These are phyloP conservation scores for Capsicum rhomboideum DNA, from an alignment of 257 asterid genomes.

Conservation along the genomic window DNA sequence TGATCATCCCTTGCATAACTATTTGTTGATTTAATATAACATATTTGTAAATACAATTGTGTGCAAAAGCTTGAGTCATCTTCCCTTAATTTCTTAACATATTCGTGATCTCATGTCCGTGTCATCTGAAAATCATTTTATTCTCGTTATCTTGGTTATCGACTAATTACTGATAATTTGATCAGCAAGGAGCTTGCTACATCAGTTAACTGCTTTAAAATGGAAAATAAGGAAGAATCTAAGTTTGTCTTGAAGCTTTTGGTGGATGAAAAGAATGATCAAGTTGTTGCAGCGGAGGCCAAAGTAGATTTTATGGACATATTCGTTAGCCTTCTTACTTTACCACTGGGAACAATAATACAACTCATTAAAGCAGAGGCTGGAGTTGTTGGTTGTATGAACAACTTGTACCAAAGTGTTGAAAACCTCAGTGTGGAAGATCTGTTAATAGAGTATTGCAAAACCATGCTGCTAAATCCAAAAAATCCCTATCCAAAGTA, in stretches of 20 bases:
- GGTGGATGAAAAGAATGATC: not conserved
- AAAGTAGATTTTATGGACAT: conserved; percentile 1
- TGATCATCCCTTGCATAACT: not conserved
- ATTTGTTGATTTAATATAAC: not conserved
- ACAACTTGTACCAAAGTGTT: conserved; percentile 2
- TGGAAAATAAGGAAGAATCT: not conserved
- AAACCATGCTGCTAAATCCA: not conserved
- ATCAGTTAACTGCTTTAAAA: not conserved
- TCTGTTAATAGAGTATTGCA: not conserved
- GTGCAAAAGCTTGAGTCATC: not conserved
- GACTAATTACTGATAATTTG: not conserved
- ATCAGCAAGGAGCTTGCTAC: not conserved
- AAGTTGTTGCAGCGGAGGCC: conserved; percentile 8
- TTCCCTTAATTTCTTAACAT: no score
- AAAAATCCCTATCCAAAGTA: not conserved
- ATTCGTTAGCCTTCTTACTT: not conserved
- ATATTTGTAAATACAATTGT: not conserved
- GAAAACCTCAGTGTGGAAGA: not conserved
- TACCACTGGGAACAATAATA: not conserved
- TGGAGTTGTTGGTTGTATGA: not conserved
- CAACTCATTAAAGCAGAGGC: not conserved
- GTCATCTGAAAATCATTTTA: no score
- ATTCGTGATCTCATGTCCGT: no score
- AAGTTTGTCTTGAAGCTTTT: not conserved
- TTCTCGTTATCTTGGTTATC: not conserved